Conservation (phyloP, 805 yeast species). For the Vanderwaltozyma yarrowii region DNA sequence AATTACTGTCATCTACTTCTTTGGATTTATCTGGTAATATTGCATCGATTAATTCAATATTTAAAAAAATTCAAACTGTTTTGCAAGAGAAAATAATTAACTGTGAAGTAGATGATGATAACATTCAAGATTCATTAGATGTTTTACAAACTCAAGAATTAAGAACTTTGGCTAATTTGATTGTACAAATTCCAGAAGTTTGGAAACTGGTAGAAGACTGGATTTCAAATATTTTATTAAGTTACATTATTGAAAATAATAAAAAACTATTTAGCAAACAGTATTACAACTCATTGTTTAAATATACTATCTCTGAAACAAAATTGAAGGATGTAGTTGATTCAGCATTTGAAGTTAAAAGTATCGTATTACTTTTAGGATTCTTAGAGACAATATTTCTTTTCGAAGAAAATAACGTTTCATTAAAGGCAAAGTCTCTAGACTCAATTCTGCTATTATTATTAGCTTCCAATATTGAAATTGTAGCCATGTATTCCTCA, state of each 20-base stretch:
- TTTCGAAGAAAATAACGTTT: constrained; percentile 10
- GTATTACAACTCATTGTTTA: too few species aligned
- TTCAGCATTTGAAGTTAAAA: constrained; percentile 1
- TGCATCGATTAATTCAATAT: neutral
- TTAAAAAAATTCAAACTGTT: neutral
- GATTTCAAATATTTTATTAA: constrained; percentile 4
- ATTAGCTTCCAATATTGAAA: constrained; percentile 13
- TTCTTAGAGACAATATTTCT: constrained; percentile 33
- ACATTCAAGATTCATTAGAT: neutral
- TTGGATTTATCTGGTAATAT: neutral
- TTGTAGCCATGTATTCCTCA: constrained; percentile 9
- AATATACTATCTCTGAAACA: neutral
- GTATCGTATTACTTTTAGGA: constrained; percentile 19
- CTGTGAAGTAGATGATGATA: neutral
- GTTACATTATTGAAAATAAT: constrained; percentile 4
- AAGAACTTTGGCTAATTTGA: constrained; percentile 5
- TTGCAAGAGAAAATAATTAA: neutral
- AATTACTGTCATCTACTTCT: neutral
- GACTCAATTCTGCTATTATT: constrained; percentile 13
- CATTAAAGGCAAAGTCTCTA: constrained; percentile 3
- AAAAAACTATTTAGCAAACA: constrained; percentile 6
- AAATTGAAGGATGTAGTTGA: neutral
- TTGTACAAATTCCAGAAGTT: constrained; percentile 5
- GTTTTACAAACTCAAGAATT: neutral
- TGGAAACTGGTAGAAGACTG: constrained; percentile 8